phyloP scores from a whole-genome alignment of 1,284 basidiomycete species.

The Chalciporus sp. region DNA sequence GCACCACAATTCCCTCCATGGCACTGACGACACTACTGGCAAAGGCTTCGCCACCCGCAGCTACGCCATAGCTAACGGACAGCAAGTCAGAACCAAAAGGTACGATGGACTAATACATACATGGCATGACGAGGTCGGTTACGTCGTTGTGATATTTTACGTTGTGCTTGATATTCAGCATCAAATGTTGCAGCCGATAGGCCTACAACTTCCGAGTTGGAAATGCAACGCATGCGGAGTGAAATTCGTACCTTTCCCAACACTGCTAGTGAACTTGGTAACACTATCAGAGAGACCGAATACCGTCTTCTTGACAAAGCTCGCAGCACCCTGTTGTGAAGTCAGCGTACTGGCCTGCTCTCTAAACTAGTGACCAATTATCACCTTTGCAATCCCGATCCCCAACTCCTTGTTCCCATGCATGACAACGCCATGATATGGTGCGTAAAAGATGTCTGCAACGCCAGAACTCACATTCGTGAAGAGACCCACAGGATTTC shows the following conservation, averaged over 20 bases:
- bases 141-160: slow-evolving; percentile 86
- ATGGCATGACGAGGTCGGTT: slow-evolving; percentile 97
- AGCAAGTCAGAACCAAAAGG: slow-evolving; percentile 11
- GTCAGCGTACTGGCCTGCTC: slow-evolving; percentile 11
- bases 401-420: slow-evolving; percentile 96
- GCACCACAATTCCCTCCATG: slow-evolving; percentile 91
- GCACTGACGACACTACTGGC: slow-evolving; percentile 95
- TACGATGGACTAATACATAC: slow-evolving; percentile 44
- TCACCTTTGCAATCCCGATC: slow-evolving; percentile 93
- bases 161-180: slow-evolving; percentile 89
- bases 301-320: slow-evolving; percentile 98
- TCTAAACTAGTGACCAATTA: slow-evolving; percentile 1
- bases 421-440: slow-evolving; percentile 96
- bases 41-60: slow-evolving; percentile 92
- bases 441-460: slow-evolving; percentile 98
- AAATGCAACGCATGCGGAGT: neutral
- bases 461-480: slow-evolving; percentile 99
- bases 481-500: slow-evolving; percentile 94
- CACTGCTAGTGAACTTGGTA: slow-evolving; percentile 96
- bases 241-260: slow-evolving; percentile 80
- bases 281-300: slow-evolving; percentile 96
- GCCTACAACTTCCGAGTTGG: slow-evolving; percentile 47
- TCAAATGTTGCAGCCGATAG: slow-evolving; percentile 97
- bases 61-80: slow-evolving; percentile 80
- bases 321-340: slow-evolving; percentile 81